These are phyloP conservation scores for Botrytis medusae DNA, from an alignment of 2,329 filamentous ascomycete genomes.

Conservation along the genomic window DNA sequence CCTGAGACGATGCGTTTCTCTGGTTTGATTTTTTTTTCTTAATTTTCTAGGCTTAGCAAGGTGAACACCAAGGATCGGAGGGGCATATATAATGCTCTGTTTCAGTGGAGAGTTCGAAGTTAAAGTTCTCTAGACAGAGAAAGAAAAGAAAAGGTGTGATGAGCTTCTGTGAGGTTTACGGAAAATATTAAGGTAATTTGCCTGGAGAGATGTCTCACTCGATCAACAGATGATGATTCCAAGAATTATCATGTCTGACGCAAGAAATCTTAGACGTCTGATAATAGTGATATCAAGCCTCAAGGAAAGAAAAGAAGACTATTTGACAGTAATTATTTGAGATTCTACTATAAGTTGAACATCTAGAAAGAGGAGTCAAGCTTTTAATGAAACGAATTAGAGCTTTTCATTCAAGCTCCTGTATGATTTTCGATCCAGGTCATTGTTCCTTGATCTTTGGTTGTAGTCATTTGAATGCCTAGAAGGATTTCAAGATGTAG, in stretches of 20 bases:
- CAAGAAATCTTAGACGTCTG: too few species aligned
- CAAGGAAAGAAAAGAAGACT: neutral
- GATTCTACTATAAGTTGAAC: neutral
- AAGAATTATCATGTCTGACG: too few species aligned
- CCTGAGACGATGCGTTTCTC: too few species aligned
- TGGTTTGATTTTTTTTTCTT: too few species aligned
- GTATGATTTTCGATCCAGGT: accelerated
- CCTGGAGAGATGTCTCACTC: neutral
- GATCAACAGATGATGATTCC: neutral
- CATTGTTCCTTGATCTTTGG: too few species aligned
- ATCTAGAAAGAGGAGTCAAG: neutral
- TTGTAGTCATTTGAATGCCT: accelerated
- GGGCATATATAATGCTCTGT: neutral
- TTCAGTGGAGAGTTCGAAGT: neutral
- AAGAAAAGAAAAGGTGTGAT: too few species aligned
- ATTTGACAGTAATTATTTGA: neutral
- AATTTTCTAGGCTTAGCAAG: too few species aligned
- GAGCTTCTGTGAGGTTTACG: neutral
- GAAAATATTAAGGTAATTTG: neutral
- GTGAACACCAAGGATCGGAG: too few species aligned
- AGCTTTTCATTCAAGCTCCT: neutral
- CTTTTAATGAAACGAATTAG: neutral
- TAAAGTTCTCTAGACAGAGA: too few species aligned
- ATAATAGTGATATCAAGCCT: neutral
- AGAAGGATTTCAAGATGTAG: too few species aligned